Conservation (phyloP, 2,329 filamentous ascomycete genomes). For the Gnomoniopsis smithogilvyi region DNA sequence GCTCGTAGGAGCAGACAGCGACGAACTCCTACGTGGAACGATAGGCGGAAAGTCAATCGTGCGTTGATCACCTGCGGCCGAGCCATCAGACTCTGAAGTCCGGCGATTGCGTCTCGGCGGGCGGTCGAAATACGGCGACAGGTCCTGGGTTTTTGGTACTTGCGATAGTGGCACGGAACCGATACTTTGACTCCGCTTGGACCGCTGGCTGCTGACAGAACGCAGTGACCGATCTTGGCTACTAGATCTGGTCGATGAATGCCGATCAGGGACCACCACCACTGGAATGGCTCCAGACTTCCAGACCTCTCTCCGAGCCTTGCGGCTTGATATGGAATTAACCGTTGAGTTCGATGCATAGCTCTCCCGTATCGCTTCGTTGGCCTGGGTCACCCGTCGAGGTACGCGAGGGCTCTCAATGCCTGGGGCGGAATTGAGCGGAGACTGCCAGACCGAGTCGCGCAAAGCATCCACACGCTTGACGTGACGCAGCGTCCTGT, state of each 20-base stretch:
- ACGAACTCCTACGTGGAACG: slow-evolving; percentile 56
- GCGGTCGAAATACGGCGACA: slow-evolving; percentile 40
- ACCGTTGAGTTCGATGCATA: slow-evolving; percentile 45
- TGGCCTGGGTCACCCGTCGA: slow-evolving; percentile 23
- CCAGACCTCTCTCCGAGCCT: slow-evolving; percentile 56
- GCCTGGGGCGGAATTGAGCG: slow-evolving; percentile 40
- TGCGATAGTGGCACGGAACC: slow-evolving; percentile 44
- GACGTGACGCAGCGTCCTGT: slow-evolving; percentile 58
- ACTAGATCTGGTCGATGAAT: slow-evolving; percentile 48
- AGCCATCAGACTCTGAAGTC: slow-evolving; percentile 46
- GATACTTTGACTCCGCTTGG: slow-evolving; percentile 51
- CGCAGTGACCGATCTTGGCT: slow-evolving; percentile 52
- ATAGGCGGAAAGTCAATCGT: slow-evolving; percentile 60
- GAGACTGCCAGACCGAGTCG: slow-evolving; percentile 41
- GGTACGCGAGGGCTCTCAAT: slow-evolving; percentile 18
- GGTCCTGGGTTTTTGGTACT: slow-evolving; percentile 39
- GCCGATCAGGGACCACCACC: slow-evolving; percentile 57
- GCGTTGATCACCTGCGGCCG: slow-evolving; percentile 42
- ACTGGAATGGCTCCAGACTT: slow-evolving; percentile 61
- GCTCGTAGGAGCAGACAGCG: slow-evolving; percentile 61
- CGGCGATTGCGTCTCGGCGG: slow-evolving; percentile 38
- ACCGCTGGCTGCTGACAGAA: slow-evolving; percentile 58
- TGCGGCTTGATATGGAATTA: slow-evolving; percentile 50
- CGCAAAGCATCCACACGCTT: slow-evolving; percentile 52
- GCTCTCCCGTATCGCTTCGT: slow-evolving; percentile 38